Conservation (phyloP, 2,329 filamentous ascomycete species). For the Knoxdaviesia proteae region DNA sequence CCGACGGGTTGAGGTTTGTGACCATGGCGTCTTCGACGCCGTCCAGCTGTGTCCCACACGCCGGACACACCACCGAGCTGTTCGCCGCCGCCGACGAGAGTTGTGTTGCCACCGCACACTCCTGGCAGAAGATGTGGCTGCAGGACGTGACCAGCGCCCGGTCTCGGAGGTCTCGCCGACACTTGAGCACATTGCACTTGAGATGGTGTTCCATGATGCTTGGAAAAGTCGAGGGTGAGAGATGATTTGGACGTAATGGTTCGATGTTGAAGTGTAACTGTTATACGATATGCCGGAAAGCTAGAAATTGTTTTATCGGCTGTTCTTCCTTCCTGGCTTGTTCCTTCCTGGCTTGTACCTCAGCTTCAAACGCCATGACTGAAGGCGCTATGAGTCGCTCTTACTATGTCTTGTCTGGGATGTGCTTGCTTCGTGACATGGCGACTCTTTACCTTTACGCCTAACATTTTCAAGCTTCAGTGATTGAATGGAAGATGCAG, state of each 20-base stretch:
- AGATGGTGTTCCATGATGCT: conserved; percentile 49
- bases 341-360: too few species aligned
- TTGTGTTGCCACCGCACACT: conserved; percentile 46
- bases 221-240: too few species aligned
- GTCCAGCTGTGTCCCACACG: conserved; percentile 46
- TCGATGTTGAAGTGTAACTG: too few species aligned
- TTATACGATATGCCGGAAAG: neutral
- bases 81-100: conserved; percentile 23
- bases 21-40: conserved; percentile 58
- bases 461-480: too few species aligned
- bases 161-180: conserved; percentile 45
- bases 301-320: too few species aligned
- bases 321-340: too few species aligned
- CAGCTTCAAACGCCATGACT: too few species aligned
- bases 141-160: conserved; percentile 74
- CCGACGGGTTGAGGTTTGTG: conserved; percentile 52
- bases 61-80: conserved; percentile 42
- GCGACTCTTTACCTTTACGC: too few species aligned
- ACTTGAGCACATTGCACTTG: conserved; percentile 63
- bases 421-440: too few species aligned
- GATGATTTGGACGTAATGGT: neutral
- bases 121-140: conserved; percentile 72
- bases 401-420: too few species aligned
- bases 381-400: too few species aligned
- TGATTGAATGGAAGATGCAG: too few species aligned